These are phyloP conservation scores for Aspergillus indologenus DNA, from an alignment of 495 filamentous ascomycete genomes.

Conservation along the genomic window DNA sequence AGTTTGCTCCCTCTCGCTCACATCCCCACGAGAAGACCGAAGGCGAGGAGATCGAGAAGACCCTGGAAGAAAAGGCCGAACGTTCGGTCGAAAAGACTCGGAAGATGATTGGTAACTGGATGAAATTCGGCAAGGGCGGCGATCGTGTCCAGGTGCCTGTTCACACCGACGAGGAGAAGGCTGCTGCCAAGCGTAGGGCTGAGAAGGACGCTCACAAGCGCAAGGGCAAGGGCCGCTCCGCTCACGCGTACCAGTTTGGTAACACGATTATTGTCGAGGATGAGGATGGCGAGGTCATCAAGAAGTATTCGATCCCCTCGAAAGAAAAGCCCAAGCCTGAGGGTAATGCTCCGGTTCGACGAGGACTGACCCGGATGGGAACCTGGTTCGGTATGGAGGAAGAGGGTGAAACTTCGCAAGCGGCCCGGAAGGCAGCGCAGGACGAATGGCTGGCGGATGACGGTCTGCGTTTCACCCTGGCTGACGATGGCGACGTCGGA, in stretches of 20 bases:
- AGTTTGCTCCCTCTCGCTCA: conserved; percentile 38
- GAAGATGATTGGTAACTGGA: conserved; percentile 39
- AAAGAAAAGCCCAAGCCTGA: conserved; percentile 27
- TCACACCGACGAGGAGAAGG: conserved; percentile 19
- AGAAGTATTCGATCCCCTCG: conserved; percentile 84
- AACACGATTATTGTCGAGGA: conserved; percentile 98
- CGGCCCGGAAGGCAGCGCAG: conserved; percentile 29
- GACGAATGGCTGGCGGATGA: conserved; percentile 62
- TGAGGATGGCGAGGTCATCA: conserved; percentile 94
- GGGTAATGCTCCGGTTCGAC: conserved; percentile 35
- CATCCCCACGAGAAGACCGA: conserved; percentile 46
- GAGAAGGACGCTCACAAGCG: conserved; percentile 21
- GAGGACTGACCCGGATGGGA: conserved; percentile 56
- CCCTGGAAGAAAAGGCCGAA: conserved; percentile 28
- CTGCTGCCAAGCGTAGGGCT: conserved; percentile 20
- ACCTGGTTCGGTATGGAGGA: conserved; percentile 59
- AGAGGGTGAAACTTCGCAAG: conserved; percentile 43
- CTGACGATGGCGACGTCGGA: conserved; percentile 32
- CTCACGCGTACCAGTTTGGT: conserved; percentile 91
- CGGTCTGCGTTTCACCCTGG: conserved; percentile 82
- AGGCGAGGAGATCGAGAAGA: conserved; percentile 42
- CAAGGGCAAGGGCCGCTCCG: conserved; percentile 52
- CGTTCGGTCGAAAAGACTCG: conserved; percentile 34
- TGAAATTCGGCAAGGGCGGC: conserved; percentile 34
- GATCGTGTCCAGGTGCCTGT: conserved; percentile 15